These are phyloP conservation scores for Cornus florida DNA, from an alignment of 148 eudicot genomes.

Conservation along the genomic window DNA sequence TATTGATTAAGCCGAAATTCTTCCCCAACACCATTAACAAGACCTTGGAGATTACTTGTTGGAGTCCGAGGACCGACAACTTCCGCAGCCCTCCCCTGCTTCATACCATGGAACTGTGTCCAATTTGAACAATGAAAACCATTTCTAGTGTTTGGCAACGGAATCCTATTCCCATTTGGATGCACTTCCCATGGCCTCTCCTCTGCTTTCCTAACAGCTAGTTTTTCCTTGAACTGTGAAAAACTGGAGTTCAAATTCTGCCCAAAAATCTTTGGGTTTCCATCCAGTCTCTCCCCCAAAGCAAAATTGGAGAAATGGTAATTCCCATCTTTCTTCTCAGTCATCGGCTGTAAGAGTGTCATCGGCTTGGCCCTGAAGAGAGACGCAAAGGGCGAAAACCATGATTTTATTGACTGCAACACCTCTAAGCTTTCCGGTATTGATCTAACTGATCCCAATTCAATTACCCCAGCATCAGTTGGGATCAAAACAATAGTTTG, in stretches of 20 bases:
- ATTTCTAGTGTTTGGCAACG: constrained; percentile 39
- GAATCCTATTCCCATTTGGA: constrained; percentile 42
- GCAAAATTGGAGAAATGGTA: constrained; percentile 24
- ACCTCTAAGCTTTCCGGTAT: constrained; percentile 52
- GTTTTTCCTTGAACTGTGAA: constrained; percentile 57
- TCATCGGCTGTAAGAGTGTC: constrained; percentile 19
- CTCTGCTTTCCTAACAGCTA: constrained; percentile 57
- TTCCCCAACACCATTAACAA: constrained; percentile 48
- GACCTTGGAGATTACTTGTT: constrained; percentile 28
- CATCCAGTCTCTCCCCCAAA: constrained; percentile 24
- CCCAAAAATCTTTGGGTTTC: constrained; percentile 65
- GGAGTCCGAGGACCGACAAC: constrained; percentile 36
- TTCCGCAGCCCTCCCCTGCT: constrained; percentile 32
- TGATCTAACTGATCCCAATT: constrained; percentile 73
- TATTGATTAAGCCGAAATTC: constrained; percentile 41
- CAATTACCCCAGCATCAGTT: constrained; percentile 76
- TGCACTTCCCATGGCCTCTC: constrained; percentile 37
- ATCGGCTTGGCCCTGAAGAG: constrained; percentile 28
- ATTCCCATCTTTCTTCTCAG: constrained; percentile 37
- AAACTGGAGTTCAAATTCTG: constrained; percentile 44
- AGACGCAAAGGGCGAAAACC: constrained; percentile 36
- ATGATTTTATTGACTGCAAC: constrained; percentile 44
- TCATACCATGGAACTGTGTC: constrained; percentile 38
- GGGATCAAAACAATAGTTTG: constrained; percentile 82
- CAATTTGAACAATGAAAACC: constrained; percentile 44